These are phyloP conservation scores for Pestalotiopsis sp. DNA, from an alignment of 2,329 filamentous ascomycete genomes.

Conservation along the genomic window DNA sequence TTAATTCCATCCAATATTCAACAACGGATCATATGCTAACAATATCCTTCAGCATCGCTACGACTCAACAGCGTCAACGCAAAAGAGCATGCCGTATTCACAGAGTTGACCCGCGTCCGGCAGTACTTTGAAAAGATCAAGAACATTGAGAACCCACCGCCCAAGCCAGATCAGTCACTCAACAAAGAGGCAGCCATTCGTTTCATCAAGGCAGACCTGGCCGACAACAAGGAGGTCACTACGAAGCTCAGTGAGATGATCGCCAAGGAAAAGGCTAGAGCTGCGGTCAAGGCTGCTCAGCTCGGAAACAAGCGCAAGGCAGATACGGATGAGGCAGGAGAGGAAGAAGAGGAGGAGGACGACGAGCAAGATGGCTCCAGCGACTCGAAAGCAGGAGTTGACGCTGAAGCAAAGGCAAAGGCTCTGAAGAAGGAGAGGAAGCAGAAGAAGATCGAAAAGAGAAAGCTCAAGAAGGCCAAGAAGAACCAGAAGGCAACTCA, in stretches of 20 bases:
- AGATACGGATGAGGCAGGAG: slow-evolving; percentile 15
- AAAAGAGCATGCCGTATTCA: slow-evolving; percentile 83
- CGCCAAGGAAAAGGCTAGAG: slow-evolving; percentile 57
- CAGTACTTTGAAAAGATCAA: slow-evolving; percentile 95
- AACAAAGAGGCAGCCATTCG: slow-evolving; percentile 79
- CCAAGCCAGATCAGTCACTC: slow-evolving; percentile 55
- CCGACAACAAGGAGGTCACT: slow-evolving; percentile 55
- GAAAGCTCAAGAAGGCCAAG: neutral
- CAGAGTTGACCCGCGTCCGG: slow-evolving; percentile 82
- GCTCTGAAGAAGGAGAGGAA: slow-evolving; percentile 10
- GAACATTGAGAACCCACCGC: slow-evolving; percentile 65
- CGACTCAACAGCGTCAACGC: slow-evolving; percentile 78
- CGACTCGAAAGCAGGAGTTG: slow-evolving; percentile 17
- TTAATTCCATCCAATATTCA: neutral
- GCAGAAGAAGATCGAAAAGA: slow-evolving; percentile 8
- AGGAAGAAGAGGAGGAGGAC: slow-evolving; percentile 45
- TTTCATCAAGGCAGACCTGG: slow-evolving; percentile 79
- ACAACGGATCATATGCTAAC: neutral
- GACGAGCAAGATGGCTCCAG: neutral
- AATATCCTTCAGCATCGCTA: slow-evolving; percentile 60
- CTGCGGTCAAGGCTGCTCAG: slow-evolving; percentile 48
- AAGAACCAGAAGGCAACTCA: neutral
- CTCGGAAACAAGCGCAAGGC: slow-evolving; percentile 32
- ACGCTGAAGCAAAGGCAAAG: neutral
- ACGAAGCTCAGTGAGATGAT: slow-evolving; percentile 58